Evolutionary conservation across 208 protist species (phyloP).

Genomic region (Trypanosoma lewisi): DNA sequence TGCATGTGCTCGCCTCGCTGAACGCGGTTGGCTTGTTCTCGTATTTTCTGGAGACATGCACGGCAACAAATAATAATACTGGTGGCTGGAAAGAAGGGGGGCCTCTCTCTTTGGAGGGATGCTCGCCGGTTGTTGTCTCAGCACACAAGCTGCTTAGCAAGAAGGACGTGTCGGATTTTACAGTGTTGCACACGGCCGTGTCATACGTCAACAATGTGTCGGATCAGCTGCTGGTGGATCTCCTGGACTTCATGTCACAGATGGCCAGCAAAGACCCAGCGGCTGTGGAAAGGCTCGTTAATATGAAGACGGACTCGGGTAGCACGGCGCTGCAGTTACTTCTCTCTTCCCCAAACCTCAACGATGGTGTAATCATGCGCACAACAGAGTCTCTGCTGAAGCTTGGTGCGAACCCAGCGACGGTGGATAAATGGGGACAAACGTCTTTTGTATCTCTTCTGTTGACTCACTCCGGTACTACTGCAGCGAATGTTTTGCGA

Average conservation of each 20-base stretch:
- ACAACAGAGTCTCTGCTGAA: constrained; percentile 31
- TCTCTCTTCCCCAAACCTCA: constrained; percentile 27
- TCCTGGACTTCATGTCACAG: constrained; percentile 35
- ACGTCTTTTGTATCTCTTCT: constrained; percentile 15
- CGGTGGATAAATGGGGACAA: constrained; percentile 12
- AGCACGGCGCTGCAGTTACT: constrained; percentile 40
- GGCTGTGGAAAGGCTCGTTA: constrained; percentile 23
- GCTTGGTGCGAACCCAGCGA: constrained; percentile 15
- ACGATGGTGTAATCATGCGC: constrained; percentile 32
- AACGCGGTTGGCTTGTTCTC: constrained; percentile 33
- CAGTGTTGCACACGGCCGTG: constrained; percentile 36
- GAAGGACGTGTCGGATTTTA: constrained; percentile 24
- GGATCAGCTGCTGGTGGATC: constrained; percentile 22
- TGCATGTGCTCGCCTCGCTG: constrained; percentile 57
- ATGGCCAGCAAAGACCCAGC: neutral
- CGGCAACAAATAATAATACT: constrained; percentile 1
- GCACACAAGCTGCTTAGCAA: constrained; percentile 29
- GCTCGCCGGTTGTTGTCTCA: constrained; percentile 23
- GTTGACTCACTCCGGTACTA: constrained; percentile 4
- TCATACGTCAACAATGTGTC: constrained; percentile 36
- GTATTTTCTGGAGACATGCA: constrained; percentile 29
- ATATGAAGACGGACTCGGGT: constrained; percentile 11
- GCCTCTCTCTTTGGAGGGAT: constrained; percentile 4
- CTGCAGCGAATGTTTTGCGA: neutral
- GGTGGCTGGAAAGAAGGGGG: constrained; percentile 2